A percentile compares a stretch with the other conserved stretches of the same genome.
Conservation (phyloP, 768 basidiomycete species). For the Butyriboletus loyo region DNA sequence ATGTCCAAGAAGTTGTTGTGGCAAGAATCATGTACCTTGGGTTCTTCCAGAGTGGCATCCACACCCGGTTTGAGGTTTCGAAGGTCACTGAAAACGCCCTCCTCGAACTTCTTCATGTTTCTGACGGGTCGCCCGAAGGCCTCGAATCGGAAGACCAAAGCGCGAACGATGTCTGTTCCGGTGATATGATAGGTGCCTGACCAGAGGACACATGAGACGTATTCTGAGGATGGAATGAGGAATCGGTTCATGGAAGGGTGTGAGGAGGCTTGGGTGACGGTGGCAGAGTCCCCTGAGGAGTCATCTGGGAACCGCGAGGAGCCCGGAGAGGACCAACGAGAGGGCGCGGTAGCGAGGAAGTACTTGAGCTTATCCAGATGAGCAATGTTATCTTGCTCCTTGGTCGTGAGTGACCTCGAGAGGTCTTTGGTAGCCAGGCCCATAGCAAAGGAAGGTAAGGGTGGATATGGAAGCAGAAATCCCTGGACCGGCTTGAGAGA, state of each 20-base stretch:
- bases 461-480: constrained; percentile 2
- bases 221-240: constrained; percentile 81
- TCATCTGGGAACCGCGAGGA: constrained; percentile 28
- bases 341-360: constrained; percentile 84
- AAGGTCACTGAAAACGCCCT: constrained; percentile 92
- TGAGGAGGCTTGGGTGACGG: constrained; percentile 44
- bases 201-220: constrained; percentile 91
- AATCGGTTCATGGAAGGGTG: constrained; percentile 86
- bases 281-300: constrained; percentile 13
- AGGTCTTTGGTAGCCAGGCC: constrained; percentile 28
- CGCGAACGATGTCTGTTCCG: constrained; percentile 94
- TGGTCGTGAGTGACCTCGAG: constrained; percentile 51
- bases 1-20: constrained; percentile 1
- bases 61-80: constrained; percentile 91
- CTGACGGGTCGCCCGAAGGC: constrained; percentile 87
- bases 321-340: constrained; percentile 53
- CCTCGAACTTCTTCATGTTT: constrained; percentile 97
- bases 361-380: constrained; percentile 82
- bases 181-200: constrained; percentile 90
- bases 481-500: constrained; percentile 6
- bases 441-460: constrained; percentile 21
- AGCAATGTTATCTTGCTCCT: constrained; percentile 69
- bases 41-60: constrained; percentile 91
- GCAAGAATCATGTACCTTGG: constrained; percentile 62
- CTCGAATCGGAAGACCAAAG: constrained; percentile 92